phyloP scores from a whole-genome alignment of 768 basidiomycete genomes.

The Dacryopinax primogenitus region DNA sequence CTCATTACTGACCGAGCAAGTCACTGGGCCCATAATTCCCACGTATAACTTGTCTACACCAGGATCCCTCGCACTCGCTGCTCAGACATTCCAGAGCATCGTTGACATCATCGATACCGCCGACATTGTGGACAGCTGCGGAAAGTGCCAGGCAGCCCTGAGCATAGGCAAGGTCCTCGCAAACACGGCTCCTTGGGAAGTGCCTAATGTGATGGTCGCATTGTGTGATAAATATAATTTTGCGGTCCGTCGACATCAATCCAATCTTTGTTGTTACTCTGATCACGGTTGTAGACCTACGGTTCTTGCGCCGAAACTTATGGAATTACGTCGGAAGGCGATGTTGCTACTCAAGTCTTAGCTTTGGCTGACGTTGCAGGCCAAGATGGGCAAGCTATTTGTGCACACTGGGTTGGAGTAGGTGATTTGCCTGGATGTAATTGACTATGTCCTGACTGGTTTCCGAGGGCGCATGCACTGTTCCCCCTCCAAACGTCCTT shows the following conservation, averaged over 20 bases:
- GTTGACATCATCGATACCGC: not conserved
- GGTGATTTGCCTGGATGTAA: not conserved
- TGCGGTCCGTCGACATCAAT: slow-evolving; percentile 1
- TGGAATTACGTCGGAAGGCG: slow-evolving; percentile 13
- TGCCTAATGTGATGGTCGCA: slow-evolving; percentile 12
- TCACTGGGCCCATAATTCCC: not conserved
- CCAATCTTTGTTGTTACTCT: not conserved
- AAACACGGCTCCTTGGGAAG: slow-evolving; percentile 16
- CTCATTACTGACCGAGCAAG: slow-evolving; percentile 11
- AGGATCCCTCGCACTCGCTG: slow-evolving; percentile 12
- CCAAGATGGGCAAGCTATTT: slow-evolving; percentile 12
- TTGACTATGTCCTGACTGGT: slow-evolving; percentile 34
- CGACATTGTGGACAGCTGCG: slow-evolving; percentile 1
- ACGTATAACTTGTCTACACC: slow-evolving; percentile 13
- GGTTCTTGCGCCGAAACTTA: slow-evolving; percentile 13
- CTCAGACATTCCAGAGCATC: slow-evolving; percentile 7
- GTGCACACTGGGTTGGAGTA: not conserved
- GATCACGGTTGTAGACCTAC: slow-evolving; percentile 8
- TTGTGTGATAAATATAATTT: slow-evolving; percentile 14
- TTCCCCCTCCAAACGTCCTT: not conserved
- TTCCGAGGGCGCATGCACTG: slow-evolving; percentile 30
- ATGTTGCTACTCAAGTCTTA: slow-evolving; percentile 14
- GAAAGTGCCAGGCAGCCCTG: slow-evolving; percentile 13
- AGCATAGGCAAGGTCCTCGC: slow-evolving; percentile 11
- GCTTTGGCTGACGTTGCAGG: slow-evolving; percentile 14